Evolutionary conservation across 257 asterid species (phyloP).

Genomic region (Solanum pennellii): DNA sequence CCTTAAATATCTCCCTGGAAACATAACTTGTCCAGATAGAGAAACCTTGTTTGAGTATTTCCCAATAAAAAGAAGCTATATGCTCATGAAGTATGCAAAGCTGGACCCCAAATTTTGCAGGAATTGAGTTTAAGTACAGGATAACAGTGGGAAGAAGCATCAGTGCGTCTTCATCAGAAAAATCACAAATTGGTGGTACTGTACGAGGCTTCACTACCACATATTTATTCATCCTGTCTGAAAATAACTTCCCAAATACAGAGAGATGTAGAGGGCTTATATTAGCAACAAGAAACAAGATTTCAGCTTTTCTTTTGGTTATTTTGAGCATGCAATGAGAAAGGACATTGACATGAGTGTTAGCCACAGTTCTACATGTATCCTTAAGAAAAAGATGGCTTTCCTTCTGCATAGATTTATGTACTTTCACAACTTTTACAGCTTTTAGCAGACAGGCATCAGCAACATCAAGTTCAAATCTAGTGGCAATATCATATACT

Average conservation of each 20-base stretch:
- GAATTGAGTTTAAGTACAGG: conserved; percentile 33
- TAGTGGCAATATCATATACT: conserved; percentile 34
- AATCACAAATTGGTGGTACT: conserved; percentile 17
- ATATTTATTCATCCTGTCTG: conserved; percentile 27
- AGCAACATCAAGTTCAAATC: conserved; percentile 45
- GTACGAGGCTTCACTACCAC: conserved; percentile 11
- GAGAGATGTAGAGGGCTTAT: conserved; percentile 61
- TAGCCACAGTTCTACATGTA: conserved; percentile 45
- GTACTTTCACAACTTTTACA: conserved; percentile 39
- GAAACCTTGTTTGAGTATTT: conserved; percentile 38
- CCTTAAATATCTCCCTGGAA: conserved; percentile 28
- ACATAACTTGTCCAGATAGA: conserved; percentile 54
- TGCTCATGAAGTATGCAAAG: conserved; percentile 21
- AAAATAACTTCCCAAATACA: conserved; percentile 43
- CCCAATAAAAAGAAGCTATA: conserved; percentile 36
- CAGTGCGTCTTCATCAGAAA: conserved; percentile 47
- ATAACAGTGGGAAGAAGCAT: conserved; percentile 62
- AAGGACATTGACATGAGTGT: conserved; percentile 35
- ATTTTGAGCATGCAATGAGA: conserved; percentile 48
- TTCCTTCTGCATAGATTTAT: conserved; percentile 21
- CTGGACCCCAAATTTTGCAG: conserved; percentile 36
- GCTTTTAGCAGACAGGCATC: conserved; percentile 69
- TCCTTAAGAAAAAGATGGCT: conserved; percentile 33
- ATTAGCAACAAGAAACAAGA: conserved; percentile 45
- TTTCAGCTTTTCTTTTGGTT: conserved; percentile 44